phyloP scores from a whole-genome alignment of 2,329 filamentous ascomycete genomes.

The Beauveria scarabaeidicola region DNA sequence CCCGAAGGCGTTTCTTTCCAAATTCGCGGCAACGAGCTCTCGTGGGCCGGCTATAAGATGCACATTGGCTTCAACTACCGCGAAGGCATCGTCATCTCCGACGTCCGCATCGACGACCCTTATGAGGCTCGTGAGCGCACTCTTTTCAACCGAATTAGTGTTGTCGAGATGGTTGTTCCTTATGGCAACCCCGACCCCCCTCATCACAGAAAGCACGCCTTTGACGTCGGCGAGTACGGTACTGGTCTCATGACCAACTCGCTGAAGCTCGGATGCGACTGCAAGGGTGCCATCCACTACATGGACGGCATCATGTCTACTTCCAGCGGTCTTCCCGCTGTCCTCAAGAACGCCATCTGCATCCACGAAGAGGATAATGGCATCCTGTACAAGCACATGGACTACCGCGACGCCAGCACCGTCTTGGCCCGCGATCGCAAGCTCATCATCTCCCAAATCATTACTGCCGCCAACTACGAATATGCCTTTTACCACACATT shows the following conservation, averaged over 20 bases:
- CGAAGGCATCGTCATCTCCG: constrained; percentile 62
- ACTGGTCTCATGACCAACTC: constrained; percentile 60
- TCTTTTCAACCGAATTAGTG: constrained; percentile 57
- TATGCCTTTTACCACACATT: constrained; percentile 36
- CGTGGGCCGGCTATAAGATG: constrained; percentile 62
- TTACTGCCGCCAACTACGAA: constrained; percentile 60
- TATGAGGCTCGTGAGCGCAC: constrained; percentile 36
- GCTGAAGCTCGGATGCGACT: constrained; percentile 56
- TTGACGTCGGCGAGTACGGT: constrained; percentile 61
- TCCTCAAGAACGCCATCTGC: constrained; percentile 48
- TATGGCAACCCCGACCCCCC: constrained; percentile 57
- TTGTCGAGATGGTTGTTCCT: constrained; percentile 64
- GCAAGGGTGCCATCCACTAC: constrained; percentile 62
- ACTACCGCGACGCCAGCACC: constrained; percentile 50
- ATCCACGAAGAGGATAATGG: constrained; percentile 38
- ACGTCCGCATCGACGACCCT: constrained; percentile 54
- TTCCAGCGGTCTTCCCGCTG: constrained; percentile 55
- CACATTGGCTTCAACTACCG: constrained; percentile 64
- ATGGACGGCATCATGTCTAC: constrained; percentile 52
- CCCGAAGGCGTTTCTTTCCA: constrained; percentile 33
- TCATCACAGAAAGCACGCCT: constrained; percentile 59
- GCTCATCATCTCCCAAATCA: constrained; percentile 55
- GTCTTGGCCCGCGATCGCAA: constrained; percentile 50
- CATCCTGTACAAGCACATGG: constrained; percentile 57
- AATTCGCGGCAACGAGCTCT: constrained; percentile 39